Evolutionary conservation across 495 filamentous ascomycete species (phyloP).

Genomic region (Penicillium coffeae): DNA sequence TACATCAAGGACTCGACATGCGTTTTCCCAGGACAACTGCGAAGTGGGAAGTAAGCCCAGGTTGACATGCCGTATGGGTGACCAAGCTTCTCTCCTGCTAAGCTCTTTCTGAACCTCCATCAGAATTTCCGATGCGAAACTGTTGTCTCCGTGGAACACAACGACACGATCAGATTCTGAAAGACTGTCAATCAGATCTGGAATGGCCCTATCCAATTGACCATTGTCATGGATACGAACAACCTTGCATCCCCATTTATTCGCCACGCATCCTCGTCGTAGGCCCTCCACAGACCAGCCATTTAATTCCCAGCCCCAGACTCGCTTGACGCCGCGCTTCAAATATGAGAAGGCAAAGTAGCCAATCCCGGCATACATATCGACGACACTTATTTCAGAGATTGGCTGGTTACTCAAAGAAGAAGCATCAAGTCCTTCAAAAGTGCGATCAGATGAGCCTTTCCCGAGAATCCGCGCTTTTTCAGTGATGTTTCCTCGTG

Average conservation of each 20-base stretch:
- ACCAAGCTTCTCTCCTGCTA: constrained; percentile 27
- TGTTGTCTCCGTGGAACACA: constrained; percentile 71
- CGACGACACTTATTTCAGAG: constrained; percentile 55
- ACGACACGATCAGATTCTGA: constrained; percentile 43
- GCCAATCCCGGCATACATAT: constrained; percentile 88
- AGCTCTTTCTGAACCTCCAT: constrained; percentile 17
- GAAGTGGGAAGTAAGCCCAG: constrained; percentile 76
- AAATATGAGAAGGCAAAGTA: constrained; percentile 86
- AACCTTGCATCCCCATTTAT: constrained; percentile 59
- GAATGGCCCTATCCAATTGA: constrained; percentile 20
- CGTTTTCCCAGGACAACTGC: constrained; percentile 57
- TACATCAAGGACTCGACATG: constrained; percentile 55
- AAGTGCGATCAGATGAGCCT: constrained; percentile 13
- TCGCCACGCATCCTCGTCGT: constrained; percentile 61
- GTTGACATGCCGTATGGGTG: constrained; percentile 65
- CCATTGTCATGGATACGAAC: constrained; percentile 34
- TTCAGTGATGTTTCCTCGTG: constrained; percentile 81
- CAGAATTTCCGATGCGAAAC: constrained; percentile 48
- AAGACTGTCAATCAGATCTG: constrained; percentile 24
- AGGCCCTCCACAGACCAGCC: constrained; percentile 84
- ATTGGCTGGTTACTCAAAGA: constrained; percentile 23
- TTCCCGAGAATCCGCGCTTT: constrained; percentile 66
- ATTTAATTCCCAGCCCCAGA: constrained; percentile 88
- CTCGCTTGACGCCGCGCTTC: constrained; percentile 60
- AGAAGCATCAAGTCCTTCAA: constrained; percentile 28